Evolutionary conservation across 495 filamentous ascomycete genomes (phyloP), one percentile per base, ranked within the genome.

Genomic region (Penicillium roqueforti): DNA sequence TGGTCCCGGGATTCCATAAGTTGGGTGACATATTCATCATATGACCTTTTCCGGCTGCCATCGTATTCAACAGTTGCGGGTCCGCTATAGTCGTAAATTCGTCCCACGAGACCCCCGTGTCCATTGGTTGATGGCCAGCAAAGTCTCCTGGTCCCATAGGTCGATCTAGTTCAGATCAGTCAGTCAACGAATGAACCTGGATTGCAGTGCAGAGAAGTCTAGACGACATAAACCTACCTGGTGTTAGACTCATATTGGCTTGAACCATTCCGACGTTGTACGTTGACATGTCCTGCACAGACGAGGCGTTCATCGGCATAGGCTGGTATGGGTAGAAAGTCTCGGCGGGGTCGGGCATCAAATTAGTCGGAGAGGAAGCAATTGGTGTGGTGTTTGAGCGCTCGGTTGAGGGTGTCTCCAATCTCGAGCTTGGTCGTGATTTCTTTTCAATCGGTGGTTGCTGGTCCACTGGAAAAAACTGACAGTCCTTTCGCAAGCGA

Each of bases 401-500:
- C 46, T 75, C 74, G 3, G 70, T 62, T 5, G 76, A 72, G 22
- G 69, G 59, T 2, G 71, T 68, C 16, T 76, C 76, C 19, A 74
- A 54, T 41, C 70, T 71, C 3, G 78, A 76, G 14, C 53, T 72
- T 13, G 76, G 71, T 20, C 78, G 72, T 34, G 76, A 70, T 53
- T 76, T 76, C 66, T 75, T 76, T 60, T 81, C 78, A 19, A 76
- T 55, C 3, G 82, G 83, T 19, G 86, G 86, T 61, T 87, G 86
- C 69, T 92, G 89, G 52, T 96, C 91, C 25, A 97, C 92, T 10
- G 92, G 89, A 65, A 85, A 89, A 74, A 97, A 98, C 65, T 88
- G 87, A 70, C 93, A 98, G 53, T 96, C 91, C 69, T 95, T 97
- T 66, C 95, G 92, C 68, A 98, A 78, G 45, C 90, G 87, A 59